phyloP scores from a whole-genome alignment of 2,329 filamentous ascomycete genomes.

The Myriangium duriaei region DNA sequence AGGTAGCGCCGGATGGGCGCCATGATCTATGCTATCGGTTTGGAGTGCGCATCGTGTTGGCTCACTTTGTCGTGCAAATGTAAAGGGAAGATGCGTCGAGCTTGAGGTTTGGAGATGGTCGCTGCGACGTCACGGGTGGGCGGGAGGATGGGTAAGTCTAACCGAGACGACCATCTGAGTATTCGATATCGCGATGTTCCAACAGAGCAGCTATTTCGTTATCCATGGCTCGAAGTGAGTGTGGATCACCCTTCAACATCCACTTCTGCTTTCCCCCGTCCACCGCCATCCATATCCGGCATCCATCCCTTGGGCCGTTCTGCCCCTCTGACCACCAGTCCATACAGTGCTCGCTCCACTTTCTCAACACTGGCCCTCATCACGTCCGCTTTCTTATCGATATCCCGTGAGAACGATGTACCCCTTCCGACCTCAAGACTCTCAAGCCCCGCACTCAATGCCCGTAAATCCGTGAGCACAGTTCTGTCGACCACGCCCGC shows the following conservation, averaged over 20 bases:
- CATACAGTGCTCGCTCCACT: slow-evolving; percentile 83
- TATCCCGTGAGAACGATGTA: slow-evolving; percentile 47
- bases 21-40: slow-evolving; percentile 41
- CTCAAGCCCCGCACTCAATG: slow-evolving; percentile 65
- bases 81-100: not conserved
- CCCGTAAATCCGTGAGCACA: slow-evolving; percentile 73
- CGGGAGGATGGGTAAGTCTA: not conserved
- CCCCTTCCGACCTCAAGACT: slow-evolving; percentile 46
- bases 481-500: slow-evolving; percentile 33
- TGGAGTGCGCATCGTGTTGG: not conserved
- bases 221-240: no score
- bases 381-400: slow-evolving; percentile 68
- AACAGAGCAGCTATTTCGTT: no score
- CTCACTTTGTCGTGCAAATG: not conserved
- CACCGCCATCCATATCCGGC: slow-evolving; percentile 51
- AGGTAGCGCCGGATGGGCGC: slow-evolving; percentile 81
- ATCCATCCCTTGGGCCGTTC: slow-evolving; percentile 89
- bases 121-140: slow-evolving; percentile 1
- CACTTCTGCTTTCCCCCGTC: slow-evolving; percentile 22
- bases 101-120: not conserved
- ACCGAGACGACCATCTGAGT: no score
- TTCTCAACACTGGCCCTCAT: slow-evolving; percentile 86
- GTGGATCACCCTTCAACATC: slow-evolving; percentile 27
- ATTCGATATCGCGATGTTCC: no score
- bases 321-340: slow-evolving; percentile 71